A percentile compares a stretch with the other conserved stretches of the same genome.
Conservation (phyloP, 73 alveolate genomes). For the Paramecium octaurelia region DNA sequence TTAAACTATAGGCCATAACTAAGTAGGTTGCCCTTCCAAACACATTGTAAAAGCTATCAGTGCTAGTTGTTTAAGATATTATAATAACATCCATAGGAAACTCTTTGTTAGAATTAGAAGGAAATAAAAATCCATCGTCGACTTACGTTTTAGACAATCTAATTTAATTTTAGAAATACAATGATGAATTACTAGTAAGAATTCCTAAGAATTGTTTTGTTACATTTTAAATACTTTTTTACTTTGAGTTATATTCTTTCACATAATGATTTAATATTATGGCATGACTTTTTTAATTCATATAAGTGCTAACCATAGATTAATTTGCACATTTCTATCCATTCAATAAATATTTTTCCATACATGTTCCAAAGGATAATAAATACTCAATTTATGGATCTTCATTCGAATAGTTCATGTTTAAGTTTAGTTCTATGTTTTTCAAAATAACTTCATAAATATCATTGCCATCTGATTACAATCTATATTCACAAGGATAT, state of each 20-base stretch:
- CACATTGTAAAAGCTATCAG: neutral
- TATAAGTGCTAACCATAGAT: neutral
- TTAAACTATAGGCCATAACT: neutral
- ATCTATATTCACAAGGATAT: neutral
- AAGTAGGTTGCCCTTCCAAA: neutral
- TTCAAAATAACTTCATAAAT: neutral
- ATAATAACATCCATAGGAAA: neutral
- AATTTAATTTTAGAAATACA: neutral
- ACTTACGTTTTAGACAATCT: neutral
- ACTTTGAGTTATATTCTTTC: neutral
- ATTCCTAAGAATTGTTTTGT: neutral
- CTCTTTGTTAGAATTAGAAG: neutral
- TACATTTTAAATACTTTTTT: neutral
- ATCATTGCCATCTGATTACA: neutral
- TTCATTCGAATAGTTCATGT: neutral
- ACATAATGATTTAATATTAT: neutral
- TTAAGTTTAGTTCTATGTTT: neutral
- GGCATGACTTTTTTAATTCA: neutral
- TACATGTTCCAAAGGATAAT: neutral
- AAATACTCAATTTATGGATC: neutral
- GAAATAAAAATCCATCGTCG: slow-evolving; percentile 20
- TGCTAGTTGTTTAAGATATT: neutral
- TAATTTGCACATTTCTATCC: slow-evolving; percentile 16
- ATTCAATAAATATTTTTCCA: neutral
- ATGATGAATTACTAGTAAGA: neutral